Evolutionary conservation across 1,284 basidiomycete species (phyloP), one percentile per base, ranked within the genome.

Genomic region (Peniophora sp.): DNA sequence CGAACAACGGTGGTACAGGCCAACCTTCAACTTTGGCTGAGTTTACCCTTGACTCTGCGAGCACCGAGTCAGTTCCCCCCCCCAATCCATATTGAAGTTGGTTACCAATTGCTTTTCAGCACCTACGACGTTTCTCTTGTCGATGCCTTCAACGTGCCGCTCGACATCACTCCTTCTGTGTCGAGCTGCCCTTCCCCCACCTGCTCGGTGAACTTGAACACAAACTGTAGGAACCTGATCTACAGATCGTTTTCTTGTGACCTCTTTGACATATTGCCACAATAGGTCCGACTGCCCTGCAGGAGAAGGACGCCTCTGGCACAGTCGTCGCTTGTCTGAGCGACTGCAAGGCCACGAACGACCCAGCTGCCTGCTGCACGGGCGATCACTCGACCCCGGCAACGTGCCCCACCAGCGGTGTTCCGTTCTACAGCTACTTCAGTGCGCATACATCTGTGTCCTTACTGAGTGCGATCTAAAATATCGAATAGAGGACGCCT

Each of bases 351-450:
- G 57, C 55, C 23, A 50, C 65, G 64, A 63, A 50, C 32, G 58
- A 70, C 60, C 68, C 64, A 48, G 51, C 66, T 8, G 69, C 72
- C 62, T 77, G 75, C 66, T 77, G 74, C 65, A 67, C 68, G 19
- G 74, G 73, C 12, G 49, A 52, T n/a, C 59, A 68, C 62, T 62
- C 66, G 63, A 75, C 70, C 14, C 62, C 69, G 0, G 59, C 58
- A 19, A 72, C 73, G 0, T 77, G 74, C 61, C 72, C 72, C 14
- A 44, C 67, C 2, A 67, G 66, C 19, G 71, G 70, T 46, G 69
- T 74, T 2, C 54, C 58, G 23, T 69, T 63, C 59, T 77, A 77
- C 63, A 55, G 55, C 45, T 76, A 70, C 64, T 77, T 77, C 68
- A 77, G 69, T 71, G 49, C 55, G 71, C 23, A 38, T n/a, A 49